phyloP scores from a whole-genome alignment of 257 asterid genomes.

The Orobanche coerulescens region DNA sequence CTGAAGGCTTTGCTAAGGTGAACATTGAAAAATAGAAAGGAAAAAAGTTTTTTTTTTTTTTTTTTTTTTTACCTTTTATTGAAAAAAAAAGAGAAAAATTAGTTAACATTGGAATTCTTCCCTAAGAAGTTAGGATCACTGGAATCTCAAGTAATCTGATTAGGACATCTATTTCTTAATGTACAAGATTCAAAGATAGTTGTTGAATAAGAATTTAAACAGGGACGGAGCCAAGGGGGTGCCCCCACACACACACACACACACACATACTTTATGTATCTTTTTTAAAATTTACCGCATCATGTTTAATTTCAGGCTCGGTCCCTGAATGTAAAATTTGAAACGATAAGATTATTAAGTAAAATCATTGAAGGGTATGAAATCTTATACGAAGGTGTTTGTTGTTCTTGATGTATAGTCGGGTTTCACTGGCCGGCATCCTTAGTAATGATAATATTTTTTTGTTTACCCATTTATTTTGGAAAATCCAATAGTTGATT shows the following conservation, averaged over 20 bases:
- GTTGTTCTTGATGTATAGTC: too few relatives aligned
- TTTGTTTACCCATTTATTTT: not conserved
- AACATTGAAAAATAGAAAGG: not conserved
- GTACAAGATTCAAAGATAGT: conserved; percentile 2
- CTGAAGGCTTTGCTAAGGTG: conserved; percentile 99
- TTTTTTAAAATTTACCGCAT: too few relatives aligned
- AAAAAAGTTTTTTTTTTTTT: too few relatives aligned
- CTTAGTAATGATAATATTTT: not conserved
- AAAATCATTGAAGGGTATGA: conserved; percentile 17
- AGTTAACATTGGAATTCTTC: not conserved
- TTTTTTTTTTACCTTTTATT: conserved; percentile 8
- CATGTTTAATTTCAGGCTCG: too few relatives aligned
- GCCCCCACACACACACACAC: too few relatives aligned
- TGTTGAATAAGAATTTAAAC: too few relatives aligned
- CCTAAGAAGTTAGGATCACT: conserved; percentile 10
- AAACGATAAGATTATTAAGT: conserved; percentile 4
- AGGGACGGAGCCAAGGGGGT: too few relatives aligned
- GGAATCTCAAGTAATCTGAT: conserved; percentile 9
- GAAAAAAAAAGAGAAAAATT: not conserved
- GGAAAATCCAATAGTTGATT: conserved; percentile 4
- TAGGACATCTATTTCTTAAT: not conserved
- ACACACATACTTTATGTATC: too few relatives aligned
- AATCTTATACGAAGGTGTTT: too few relatives aligned
- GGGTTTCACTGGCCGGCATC: not conserved
- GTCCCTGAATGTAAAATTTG: conserved; percentile 11